Evolutionary conservation across 140 eudicot genomes (phyloP).

Genomic region (Senecio squalidus): DNA sequence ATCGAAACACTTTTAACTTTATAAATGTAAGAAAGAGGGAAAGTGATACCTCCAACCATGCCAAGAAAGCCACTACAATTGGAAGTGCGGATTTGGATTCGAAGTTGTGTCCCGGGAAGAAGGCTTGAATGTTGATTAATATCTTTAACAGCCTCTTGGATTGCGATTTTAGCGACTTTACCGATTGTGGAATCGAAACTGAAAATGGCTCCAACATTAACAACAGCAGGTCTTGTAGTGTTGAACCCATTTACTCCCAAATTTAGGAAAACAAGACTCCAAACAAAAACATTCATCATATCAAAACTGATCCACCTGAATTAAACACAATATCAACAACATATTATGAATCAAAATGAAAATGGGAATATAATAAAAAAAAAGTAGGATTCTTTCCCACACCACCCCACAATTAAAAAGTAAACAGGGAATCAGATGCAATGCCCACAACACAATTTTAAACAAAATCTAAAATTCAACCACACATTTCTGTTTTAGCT

Average conservation of each 20-base stretch:
- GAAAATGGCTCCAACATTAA: constrained; percentile 81
- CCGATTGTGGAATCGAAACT: constrained; percentile 79
- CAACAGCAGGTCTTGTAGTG: constrained; percentile 60
- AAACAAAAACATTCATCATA: constrained; percentile 29
- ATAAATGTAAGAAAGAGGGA: too few relatives aligned
- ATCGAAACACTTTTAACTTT: background rate
- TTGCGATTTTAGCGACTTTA: constrained; percentile 81
- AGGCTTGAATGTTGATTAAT: constrained; percentile 56
- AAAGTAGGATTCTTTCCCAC: constrained; percentile 9
- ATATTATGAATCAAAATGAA: constrained; percentile 14
- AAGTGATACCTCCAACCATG: constrained; percentile 94
- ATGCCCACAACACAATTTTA: constrained; percentile 25
- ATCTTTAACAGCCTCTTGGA: constrained; percentile 74
- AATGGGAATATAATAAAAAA: constrained; percentile 15
- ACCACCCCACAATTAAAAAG: constrained; percentile 28
- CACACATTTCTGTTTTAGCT: constrained; percentile 8
- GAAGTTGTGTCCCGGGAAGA: constrained; percentile 55
- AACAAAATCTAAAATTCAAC: constrained; percentile 9
- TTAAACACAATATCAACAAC: background rate
- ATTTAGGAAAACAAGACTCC: constrained; percentile 29
- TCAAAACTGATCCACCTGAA: constrained; percentile 24
- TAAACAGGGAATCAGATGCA: constrained; percentile 35
- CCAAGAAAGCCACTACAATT: constrained; percentile 96
- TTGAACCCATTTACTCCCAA: constrained; percentile 50
- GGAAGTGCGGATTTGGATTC: constrained; percentile 42